These are phyloP conservation scores for Clarkia xantiana DNA, from an alignment of 345 rosid species.

Conservation along the genomic window DNA sequence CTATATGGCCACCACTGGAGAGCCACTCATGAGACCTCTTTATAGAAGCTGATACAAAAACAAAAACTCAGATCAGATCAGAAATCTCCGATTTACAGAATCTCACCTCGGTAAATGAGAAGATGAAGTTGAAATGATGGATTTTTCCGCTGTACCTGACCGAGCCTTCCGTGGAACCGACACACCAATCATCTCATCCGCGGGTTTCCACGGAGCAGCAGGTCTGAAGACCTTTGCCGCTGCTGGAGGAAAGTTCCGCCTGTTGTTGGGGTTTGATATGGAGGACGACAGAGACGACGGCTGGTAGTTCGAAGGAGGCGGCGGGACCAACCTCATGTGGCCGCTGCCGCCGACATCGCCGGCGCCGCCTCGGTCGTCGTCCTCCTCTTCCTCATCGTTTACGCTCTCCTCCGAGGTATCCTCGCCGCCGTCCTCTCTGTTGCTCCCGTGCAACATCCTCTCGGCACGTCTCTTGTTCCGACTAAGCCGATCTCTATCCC, in stretches of 20 bases:
- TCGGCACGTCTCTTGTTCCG: constrained; percentile 77
- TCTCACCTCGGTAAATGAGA: not conserved
- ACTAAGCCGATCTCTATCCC: constrained; percentile 71
- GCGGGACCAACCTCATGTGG: constrained; percentile 62
- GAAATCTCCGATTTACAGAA: not conserved
- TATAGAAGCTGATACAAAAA: constrained; percentile 41
- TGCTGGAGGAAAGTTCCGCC: constrained; percentile 58
- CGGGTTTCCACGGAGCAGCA: constrained; percentile 60
- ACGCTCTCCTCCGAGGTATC: constrained; percentile 89
- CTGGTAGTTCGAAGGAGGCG: constrained; percentile 16
- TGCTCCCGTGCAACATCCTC: constrained; percentile 51
- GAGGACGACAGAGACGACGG: constrained; percentile 37
- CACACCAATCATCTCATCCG: constrained; percentile 95
- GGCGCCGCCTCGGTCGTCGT: constrained; percentile 42
- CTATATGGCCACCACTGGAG: constrained; percentile 29
- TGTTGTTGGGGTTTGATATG: constrained; percentile 33
- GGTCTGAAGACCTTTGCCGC: constrained; percentile 47
- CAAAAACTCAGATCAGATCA: not conserved
- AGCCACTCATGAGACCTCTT: constrained; percentile 96
- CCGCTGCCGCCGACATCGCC: constrained; percentile 18
- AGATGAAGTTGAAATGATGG: not conserved
- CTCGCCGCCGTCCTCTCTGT: constrained; percentile 62
- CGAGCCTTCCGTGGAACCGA: constrained; percentile 99
- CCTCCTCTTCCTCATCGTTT: constrained; percentile 85
- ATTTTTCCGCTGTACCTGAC: constrained; percentile 81